Evolutionary conservation across 1,284 basidiomycete species (phyloP), one percentile per base, ranked within the genome.

Genomic region (Fomitiporia mediterranea): DNA sequence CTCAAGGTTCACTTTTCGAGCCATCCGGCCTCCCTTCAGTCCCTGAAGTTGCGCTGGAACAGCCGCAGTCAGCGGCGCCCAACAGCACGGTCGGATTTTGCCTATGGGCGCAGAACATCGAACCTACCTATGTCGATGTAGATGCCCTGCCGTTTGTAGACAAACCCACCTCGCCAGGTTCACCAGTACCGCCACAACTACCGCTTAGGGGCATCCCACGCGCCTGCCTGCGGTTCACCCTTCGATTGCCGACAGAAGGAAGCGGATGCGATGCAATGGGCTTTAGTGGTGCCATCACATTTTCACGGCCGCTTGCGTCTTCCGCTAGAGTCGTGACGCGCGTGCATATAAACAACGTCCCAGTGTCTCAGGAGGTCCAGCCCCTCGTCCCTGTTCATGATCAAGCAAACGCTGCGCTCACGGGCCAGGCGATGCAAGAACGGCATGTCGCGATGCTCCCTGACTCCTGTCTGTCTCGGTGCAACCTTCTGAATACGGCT

Each of bases 101-200:
- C 34, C 68, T 89, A n/a, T 77, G 76, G 67, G 81, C 85, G 28
- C 82, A 86, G 59, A 83, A 84, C 59, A 84, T 87, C 80, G 69
- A 74, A n/a, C 74, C 82, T 17, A 76, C 82, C 54, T 71, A 73
- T 28, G 71, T 86, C 65, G 76, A 80, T 60, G 69, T 83, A 53
- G 79, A 80, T 67, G 70, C 71, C 37, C 66, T 82, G 37, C 54
- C 63, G 66, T 58, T 66, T 66, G 15, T 61, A 34, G 32, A 64
- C 64, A 59, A 64, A 59, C n/a, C 67, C 61, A 60, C 66, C 62
- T 64, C 61, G 64, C 70, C 63, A 64, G 61, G 66, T 62, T 59
- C 62, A 66, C 67, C 68, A 1, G 35, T 44, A n/a, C 37, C 46
- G 4, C 35, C 47, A 25, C 53, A 51, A n/a, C 27, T 50, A 13